Evolutionary conservation across 2,329 filamentous ascomycete genomes (phyloP), one percentile per base, ranked within the genome.

Genomic region (Talaromyces sp.): DNA sequence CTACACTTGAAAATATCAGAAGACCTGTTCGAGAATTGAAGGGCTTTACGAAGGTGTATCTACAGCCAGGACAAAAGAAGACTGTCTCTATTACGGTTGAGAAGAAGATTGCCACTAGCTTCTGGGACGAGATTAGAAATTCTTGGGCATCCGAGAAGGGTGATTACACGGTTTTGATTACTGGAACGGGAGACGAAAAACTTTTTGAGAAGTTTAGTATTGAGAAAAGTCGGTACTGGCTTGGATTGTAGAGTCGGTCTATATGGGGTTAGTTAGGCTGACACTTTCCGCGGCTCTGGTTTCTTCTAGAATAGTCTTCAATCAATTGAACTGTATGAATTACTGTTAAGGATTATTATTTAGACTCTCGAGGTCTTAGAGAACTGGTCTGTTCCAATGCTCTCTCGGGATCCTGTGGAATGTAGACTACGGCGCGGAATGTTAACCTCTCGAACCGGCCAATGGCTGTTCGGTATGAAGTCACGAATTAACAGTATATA

Each of bases 141-240:
- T 80, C 86, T 71, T 93, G 89, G 89, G 83, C 85, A 22, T 84
- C 84, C 1, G 89, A 91, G 78, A 83, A 83, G 72, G 90, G 89
- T 34, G 79, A 80, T 58, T 92, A 91, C 73, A 83, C 84, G 65
- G 81, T 91, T 17, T 76, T 88, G 63, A 84, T 91, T 2, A 89
- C 78, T 5, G 77, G 85, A 66, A 90, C 85, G 40, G 82, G 79
- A 4, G 77, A 79, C 4, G 82, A 81, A 67, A 78, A 81, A 8
- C 73, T 89, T 15, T 83, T 74, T 70, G 83, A 77, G 0, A 78
- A 76, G 0, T 88, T 91, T 73, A 81, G 78, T 61, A 83, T 91
- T 15, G 76, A 76, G 17, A 84, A 88, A 80, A 88, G 87, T 2
- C 84, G 83, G 67, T 91, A 86, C 82, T 92, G 89, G 89, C 83